Conservation (phyloP, 495 filamentous ascomycete genomes). For the Penicillium steckii region DNA sequence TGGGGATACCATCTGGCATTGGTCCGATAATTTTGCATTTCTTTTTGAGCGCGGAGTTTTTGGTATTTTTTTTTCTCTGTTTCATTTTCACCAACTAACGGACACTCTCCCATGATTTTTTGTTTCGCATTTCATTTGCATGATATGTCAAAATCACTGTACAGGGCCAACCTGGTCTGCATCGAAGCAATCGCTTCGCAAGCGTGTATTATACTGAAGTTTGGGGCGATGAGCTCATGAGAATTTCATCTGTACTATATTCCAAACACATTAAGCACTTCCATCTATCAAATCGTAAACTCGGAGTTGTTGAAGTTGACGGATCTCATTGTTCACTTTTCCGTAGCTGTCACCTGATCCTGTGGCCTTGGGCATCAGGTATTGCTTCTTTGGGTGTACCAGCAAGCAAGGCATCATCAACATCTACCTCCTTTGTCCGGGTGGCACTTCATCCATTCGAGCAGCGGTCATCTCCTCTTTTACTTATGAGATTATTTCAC, state of each 20-base stretch:
- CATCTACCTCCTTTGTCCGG: not conserved
- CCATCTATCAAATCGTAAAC: too few relatives aligned
- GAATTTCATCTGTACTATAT: conserved; percentile 8
- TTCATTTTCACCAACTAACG: not conserved
- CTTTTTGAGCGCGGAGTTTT: conserved; percentile 35
- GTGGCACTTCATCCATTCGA: not conserved
- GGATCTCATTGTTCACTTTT: not conserved
- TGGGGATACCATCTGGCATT: not conserved
- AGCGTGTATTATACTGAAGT: conserved; percentile 24
- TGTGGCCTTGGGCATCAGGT: conserved; percentile 4
- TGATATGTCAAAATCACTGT: conserved; percentile 14
- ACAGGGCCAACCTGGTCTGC: conserved; percentile 14
- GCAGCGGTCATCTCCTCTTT: not conserved
- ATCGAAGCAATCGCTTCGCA: conserved; percentile 10
- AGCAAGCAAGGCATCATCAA: not conserved
- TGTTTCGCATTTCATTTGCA: not conserved
- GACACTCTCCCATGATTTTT: conserved; percentile 1
- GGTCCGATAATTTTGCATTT: conserved; percentile 7
- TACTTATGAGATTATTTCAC: too few relatives aligned
- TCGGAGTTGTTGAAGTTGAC: too few relatives aligned
- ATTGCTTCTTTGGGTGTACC: not conserved
- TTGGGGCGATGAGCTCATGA: not conserved
- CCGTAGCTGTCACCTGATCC: not conserved
- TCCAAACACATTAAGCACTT: not conserved
- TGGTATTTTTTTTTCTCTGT: conserved; percentile 14